Evolutionary conservation across 306 rosid species (phyloP).

Genomic region (Gleditsia sinensis): DNA sequence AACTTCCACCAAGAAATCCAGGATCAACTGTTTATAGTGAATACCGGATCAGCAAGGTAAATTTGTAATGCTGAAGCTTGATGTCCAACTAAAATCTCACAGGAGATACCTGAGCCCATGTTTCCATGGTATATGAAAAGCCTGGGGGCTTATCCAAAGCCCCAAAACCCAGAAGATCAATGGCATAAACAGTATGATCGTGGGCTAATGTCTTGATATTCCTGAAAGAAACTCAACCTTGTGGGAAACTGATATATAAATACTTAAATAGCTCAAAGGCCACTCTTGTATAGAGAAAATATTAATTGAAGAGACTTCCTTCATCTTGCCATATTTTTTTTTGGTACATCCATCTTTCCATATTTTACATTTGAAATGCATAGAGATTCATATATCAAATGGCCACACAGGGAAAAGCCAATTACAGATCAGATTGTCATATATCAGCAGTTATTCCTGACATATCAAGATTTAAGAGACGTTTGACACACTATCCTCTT

Average conservation of each 20-base stretch:
- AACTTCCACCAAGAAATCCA: conserved; percentile 77
- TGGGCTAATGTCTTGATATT: conserved; percentile 62
- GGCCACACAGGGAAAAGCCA: no score
- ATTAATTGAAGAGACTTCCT: no score
- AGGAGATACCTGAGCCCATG: conserved; percentile 71
- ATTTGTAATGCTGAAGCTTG: conserved; percentile 14
- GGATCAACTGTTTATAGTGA: conserved; percentile 58
- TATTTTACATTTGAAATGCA: no score
- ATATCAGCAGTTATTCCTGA: no score
- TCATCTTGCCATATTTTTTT: no score
- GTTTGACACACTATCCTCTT: no score
- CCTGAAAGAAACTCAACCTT: conserved; percentile 41
- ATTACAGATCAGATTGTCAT: no score
- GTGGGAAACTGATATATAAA: neutral
- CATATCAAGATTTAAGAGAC: no score
- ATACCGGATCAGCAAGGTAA: neutral
- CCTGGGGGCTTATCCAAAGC: conserved; percentile 81
- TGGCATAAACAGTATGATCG: conserved; percentile 71
- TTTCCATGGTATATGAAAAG: conserved; percentile 82
- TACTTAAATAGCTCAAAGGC: neutral
- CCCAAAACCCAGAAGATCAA: conserved; percentile 91
- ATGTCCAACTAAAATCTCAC: conserved; percentile 14
- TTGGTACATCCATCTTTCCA: no score
- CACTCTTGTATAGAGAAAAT: neutral
- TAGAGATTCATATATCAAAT: no score